Conservation (phyloP, 2,329 filamentous ascomycete genomes). For the Dactylellina leptospora region DNA sequence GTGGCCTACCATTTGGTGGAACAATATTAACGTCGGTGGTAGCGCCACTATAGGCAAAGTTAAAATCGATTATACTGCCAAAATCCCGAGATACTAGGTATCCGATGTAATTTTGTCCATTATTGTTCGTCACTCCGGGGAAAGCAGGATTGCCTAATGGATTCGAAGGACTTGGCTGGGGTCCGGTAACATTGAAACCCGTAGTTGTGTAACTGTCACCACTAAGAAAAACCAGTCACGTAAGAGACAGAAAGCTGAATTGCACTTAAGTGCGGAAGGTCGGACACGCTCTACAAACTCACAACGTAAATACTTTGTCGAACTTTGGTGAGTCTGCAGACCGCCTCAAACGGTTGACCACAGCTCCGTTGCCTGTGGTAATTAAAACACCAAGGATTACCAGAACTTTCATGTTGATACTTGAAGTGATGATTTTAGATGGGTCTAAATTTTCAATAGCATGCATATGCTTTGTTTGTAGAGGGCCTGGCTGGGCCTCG, state of each 20-base stretch:
- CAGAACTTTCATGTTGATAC: too few relatives aligned
- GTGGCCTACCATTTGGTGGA: background rate
- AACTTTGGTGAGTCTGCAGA: conserved; percentile 3
- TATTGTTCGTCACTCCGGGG: conserved; percentile 5
- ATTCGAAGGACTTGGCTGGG: background rate
- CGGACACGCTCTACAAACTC: background rate
- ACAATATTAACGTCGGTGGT: conserved; percentile 1
- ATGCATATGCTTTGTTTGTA: too few relatives aligned
- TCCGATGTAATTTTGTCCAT: conserved; percentile 2
- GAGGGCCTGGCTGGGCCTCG: too few relatives aligned
- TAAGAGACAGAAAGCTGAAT: too few relatives aligned
- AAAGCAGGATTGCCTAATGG: conserved; percentile 1
- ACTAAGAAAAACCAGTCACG: background rate
- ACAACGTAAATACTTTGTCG: conserved; percentile 7
- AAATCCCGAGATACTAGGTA: background rate
- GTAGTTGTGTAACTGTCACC: conserved; percentile 6
- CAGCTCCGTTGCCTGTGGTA: too few relatives aligned
- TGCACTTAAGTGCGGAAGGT: background rate
- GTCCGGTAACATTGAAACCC: background rate
- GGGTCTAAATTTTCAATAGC: too few relatives aligned
- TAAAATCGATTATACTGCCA: conserved; percentile 6
- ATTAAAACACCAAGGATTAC: too few relatives aligned
- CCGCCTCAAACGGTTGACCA: too few relatives aligned
- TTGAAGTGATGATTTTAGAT: too few relatives aligned
- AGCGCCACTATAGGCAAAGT: background rate